Evolutionary conservation across 2,329 filamentous ascomycete genomes (phyloP).

Genomic region (Clonostachys solani): DNA sequence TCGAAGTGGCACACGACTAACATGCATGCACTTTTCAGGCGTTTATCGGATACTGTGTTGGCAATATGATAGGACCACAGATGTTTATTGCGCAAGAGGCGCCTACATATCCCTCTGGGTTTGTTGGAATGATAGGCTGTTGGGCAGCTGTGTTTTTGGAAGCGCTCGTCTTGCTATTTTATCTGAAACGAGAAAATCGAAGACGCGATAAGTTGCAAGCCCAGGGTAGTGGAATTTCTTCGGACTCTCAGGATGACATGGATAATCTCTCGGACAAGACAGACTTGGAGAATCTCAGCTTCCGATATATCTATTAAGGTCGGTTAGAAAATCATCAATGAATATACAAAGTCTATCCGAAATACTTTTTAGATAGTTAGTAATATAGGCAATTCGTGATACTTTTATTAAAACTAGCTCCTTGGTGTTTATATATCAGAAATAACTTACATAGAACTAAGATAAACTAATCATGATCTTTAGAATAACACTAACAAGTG

Average conservation of each 20-base stretch:
- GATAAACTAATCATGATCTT: too few species aligned
- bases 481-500: too few species aligned
- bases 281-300: constrained; percentile 13
- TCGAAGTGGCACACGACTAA: too few species aligned
- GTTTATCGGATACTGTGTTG: constrained; percentile 33
- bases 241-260: constrained; percentile 2
- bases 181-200: constrained; percentile 9
- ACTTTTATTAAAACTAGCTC: too few species aligned
- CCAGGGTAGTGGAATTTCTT: constrained; percentile 5
- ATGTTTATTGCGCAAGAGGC: constrained; percentile 13
- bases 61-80: constrained; percentile 15
- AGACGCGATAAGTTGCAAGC: constrained; percentile 15
- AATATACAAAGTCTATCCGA: too few species aligned
- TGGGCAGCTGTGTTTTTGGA: constrained; percentile 6
- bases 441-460: too few species aligned
- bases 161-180: constrained; percentile 5
- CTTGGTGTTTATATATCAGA: too few species aligned
- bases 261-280: constrained; percentile 15
- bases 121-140: constrained; percentile 12
- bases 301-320: constrained; percentile 14
- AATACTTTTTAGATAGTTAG: too few species aligned
- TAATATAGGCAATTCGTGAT: too few species aligned
- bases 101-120: constrained; percentile 13
- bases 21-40: too few species aligned
- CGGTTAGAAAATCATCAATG: too few species aligned